phyloP scores from a whole-genome alignment of 495 filamentous ascomycete species.

The Aspergillus homomorphus region DNA sequence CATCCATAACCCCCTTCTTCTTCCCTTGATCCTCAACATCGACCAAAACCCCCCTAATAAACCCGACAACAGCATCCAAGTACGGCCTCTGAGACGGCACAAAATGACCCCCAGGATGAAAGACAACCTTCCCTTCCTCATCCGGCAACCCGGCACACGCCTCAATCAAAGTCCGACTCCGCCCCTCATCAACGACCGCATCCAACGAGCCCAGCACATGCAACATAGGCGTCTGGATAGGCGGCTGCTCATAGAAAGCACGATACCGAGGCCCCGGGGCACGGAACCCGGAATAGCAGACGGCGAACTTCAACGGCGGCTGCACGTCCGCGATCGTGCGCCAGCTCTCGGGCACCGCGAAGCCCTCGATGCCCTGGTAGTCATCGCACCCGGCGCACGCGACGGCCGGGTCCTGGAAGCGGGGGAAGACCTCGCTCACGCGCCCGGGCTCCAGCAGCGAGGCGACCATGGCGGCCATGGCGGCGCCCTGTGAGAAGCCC shows the following conservation, averaged over 20 bases:
- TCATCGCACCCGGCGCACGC: slow-evolving; percentile 20
- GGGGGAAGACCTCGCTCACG: slow-evolving; percentile 41
- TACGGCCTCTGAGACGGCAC: slow-evolving; percentile 79
- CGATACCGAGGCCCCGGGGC: slow-evolving; percentile 59
- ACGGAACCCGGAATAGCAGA: slow-evolving; percentile 77
- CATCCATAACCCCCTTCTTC: slow-evolving; percentile 47
- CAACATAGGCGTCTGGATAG: slow-evolving; percentile 74
- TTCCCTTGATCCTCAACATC: slow-evolving; percentile 27
- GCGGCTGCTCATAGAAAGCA: slow-evolving; percentile 70
- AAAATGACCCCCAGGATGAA: slow-evolving; percentile 92
- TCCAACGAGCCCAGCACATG: slow-evolving; percentile 84
- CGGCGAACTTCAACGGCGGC: slow-evolving; percentile 69
- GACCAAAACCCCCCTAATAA: slow-evolving; percentile 62
- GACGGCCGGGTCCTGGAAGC: slow-evolving; percentile 15
- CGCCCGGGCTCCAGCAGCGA: slow-evolving; percentile 62
- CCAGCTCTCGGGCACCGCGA: slow-evolving; percentile 43
- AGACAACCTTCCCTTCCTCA: slow-evolving; percentile 60
- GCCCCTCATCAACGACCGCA: slow-evolving; percentile 77
- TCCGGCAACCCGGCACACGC: slow-evolving; percentile 56
- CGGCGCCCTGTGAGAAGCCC: slow-evolving; percentile 74
- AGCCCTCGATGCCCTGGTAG: slow-evolving; percentile 21
- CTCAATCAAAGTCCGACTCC: slow-evolving; percentile 63
- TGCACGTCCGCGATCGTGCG: slow-evolving; percentile 27
- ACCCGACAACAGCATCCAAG: slow-evolving; percentile 68
- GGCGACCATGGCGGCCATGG: slow-evolving; percentile 60